Evolutionary conservation across 2,329 filamentous ascomycete species (phyloP).

Genomic region (Fusarium incarnatum): DNA sequence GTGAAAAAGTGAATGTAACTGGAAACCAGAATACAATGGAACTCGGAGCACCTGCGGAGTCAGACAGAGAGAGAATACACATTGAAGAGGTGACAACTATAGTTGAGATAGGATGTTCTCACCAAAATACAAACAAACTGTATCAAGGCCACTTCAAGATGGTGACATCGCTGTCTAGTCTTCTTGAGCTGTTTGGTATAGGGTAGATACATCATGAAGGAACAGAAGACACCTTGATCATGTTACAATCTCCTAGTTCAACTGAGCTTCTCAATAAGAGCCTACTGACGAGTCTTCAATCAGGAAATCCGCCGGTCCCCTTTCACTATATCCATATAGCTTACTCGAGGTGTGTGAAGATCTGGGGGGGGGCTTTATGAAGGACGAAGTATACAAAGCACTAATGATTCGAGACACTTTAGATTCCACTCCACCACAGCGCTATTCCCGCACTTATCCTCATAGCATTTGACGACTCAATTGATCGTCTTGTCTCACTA

Average conservation of each 20-base stretch:
- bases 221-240: background rate
- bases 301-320: no score
- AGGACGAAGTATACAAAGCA: background rate
- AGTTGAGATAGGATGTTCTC: background rate
- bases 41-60: background rate
- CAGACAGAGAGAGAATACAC: background rate
- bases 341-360: background rate
- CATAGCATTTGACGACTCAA: background rate
- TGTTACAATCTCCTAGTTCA: background rate
- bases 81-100: no score
- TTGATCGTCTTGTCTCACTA: background rate
- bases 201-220: background rate
- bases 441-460: no score
- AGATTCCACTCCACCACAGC: background rate
- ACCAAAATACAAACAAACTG: background rate
- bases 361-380: background rate
- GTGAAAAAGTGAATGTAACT: background rate
- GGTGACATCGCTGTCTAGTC: background rate
- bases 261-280: background rate
- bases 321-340: no score
- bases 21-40: background rate
- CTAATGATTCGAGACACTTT: background rate
- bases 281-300: no score
- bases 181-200: rapidly evolving
- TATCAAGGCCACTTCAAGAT: background rate